Evolutionary conservation across 2,329 filamentous ascomycete species (phyloP).

Genomic region (Madurella mycetomatis): DNA sequence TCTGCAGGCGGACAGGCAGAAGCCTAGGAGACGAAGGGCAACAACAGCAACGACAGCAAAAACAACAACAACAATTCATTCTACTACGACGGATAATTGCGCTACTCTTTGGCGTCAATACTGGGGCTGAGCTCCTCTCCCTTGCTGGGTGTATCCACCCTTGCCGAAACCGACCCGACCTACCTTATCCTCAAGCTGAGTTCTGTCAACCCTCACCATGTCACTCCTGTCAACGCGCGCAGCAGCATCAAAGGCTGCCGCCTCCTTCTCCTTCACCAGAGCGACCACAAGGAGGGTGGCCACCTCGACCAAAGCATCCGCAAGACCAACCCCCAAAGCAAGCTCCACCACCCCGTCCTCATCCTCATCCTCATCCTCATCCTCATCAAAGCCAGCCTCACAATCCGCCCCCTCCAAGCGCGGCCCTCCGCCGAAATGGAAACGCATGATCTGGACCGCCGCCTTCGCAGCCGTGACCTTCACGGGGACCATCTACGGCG

Average conservation of each 20-base stretch:
- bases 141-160: not conserved
- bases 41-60: not conserved
- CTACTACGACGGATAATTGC: slow-evolving; percentile 5
- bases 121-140: slow-evolving; percentile 20
- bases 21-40: not conserved
- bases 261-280: not conserved
- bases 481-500: slow-evolving; percentile 32
- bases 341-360: not conserved
- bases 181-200: not conserved
- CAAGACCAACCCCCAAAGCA: not conserved
- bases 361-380: not conserved
- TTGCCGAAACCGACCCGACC: not conserved
- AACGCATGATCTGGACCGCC: slow-evolving; percentile 25
- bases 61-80: too few species aligned
- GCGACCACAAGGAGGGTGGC: not conserved
- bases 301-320: too few species aligned
- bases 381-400: not conserved
- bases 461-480: slow-evolving; percentile 30
- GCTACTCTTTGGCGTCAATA: slow-evolving; percentile 21
- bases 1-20: too few species aligned
- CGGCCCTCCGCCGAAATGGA: slow-evolving; percentile 13
- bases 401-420: not conserved
- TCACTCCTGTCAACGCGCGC: not conserved
- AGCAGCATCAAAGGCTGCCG: not conserved
- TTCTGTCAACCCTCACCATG: not conserved